Evolutionary conservation across 2,329 filamentous ascomycete species (phyloP).

Genomic region (Madurella mycetomatis): DNA sequence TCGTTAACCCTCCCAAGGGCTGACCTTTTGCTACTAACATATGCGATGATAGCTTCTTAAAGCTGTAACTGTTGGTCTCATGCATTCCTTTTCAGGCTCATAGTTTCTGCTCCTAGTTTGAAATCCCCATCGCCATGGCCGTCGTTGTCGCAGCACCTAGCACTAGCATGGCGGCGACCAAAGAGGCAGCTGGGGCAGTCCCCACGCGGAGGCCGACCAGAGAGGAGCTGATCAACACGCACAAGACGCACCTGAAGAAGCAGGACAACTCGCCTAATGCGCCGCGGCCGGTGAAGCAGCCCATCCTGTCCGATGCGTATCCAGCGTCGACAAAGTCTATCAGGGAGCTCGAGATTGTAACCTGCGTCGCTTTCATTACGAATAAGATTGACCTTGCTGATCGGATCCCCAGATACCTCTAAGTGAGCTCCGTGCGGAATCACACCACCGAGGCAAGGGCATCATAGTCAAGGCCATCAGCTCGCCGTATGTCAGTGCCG

Average conservation of each 20-base stretch:
- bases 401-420: constrained; percentile 26
- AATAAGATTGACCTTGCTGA: not conserved
- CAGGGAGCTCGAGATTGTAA: constrained; percentile 28
- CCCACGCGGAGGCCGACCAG: constrained; percentile 22
- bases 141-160: not conserved
- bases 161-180: constrained; percentile 6
- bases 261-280: constrained; percentile 24
- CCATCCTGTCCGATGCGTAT: constrained; percentile 26
- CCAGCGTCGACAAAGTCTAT: constrained; percentile 28
- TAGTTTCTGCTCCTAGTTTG: not conserved
- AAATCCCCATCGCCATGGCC: constrained; percentile 1
- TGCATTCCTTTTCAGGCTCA: not conserved
- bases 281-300: constrained; percentile 30
- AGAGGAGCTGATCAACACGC: constrained; percentile 25
- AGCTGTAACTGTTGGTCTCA: not conserved
- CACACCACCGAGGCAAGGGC: constrained; percentile 33
- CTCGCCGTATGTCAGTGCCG: constrained; percentile 32
- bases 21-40: not conserved
- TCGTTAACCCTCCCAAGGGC: constrained; percentile 9
- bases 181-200: constrained; percentile 1
- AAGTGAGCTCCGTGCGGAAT: constrained; percentile 30
- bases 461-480: constrained; percentile 31
- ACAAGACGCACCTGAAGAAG: constrained; percentile 24
- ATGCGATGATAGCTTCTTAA: not conserved
- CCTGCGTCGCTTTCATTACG: not conserved